Percentiles rank a stretch among this genome's conserved stretches.
These are phyloP conservation scores for Kwoniella heveanensis DNA, from an alignment of 768 basidiomycete genomes.

Conservation along the genomic window DNA sequence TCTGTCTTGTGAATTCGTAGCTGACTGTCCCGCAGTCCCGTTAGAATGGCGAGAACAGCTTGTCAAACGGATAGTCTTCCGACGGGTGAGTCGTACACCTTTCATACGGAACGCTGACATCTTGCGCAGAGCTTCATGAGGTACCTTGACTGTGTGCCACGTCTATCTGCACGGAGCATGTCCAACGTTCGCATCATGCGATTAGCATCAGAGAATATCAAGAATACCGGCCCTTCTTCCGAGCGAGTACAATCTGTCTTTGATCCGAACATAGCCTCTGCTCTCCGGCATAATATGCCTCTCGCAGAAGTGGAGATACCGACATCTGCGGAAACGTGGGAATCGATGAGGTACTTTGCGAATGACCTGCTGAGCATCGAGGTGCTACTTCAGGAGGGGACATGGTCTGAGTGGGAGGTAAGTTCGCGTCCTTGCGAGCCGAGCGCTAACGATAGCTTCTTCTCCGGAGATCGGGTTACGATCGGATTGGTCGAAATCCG, in stretches of 20 bases:
- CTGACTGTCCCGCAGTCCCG: constrained; percentile 14
- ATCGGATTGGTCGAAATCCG: neutral
- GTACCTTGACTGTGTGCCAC: constrained; percentile 6
- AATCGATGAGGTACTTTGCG: constrained; percentile 23
- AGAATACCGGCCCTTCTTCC: neutral
- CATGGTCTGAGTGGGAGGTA: constrained; percentile 28
- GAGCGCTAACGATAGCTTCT: constrained; percentile 2
- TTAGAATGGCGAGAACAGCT: constrained; percentile 30
- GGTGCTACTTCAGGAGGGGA: neutral
- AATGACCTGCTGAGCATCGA: constrained; percentile 26
- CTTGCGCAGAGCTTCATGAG: constrained; percentile 5
- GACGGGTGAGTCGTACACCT: constrained; percentile 36
- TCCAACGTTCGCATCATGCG: constrained; percentile 16
- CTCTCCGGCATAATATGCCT: constrained; percentile 53
- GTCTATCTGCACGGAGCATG: neutral
- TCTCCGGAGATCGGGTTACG: constrained; percentile 4
- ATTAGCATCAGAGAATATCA: constrained; percentile 5
- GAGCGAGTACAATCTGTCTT: constrained; percentile 21
- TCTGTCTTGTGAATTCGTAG: neutral
- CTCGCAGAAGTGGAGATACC: constrained; percentile 38
- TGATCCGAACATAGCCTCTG: constrained; percentile 39
- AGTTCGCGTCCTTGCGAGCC: neutral
- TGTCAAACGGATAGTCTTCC: constrained; percentile 32
- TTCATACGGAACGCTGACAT: constrained; percentile 1
- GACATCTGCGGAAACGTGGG: constrained; percentile 18